Conservation (phyloP, 2,329 filamentous ascomycete species). For the Fusarium sp. region DNA sequence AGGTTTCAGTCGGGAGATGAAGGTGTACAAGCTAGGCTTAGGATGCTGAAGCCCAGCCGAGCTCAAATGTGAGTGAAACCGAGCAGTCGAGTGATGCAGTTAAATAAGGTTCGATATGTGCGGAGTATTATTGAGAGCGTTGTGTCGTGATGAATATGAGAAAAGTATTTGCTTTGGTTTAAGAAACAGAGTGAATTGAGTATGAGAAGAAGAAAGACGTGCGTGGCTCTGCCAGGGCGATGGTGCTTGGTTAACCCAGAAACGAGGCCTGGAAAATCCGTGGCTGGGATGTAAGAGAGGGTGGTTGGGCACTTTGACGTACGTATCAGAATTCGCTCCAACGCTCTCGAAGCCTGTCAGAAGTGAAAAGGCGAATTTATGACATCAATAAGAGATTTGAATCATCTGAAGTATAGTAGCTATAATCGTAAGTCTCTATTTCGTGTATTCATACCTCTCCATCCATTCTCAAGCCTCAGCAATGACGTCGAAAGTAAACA, state of each 20-base stretch:
- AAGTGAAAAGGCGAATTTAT: neutral
- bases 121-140: slow-evolving; percentile 1
- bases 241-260: slow-evolving; percentile 51
- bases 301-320: slow-evolving; percentile 43
- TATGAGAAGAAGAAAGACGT: slow-evolving; percentile 18
- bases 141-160: slow-evolving; percentile 6
- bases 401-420: neutral
- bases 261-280: slow-evolving; percentile 47
- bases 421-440: accelerated
- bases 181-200: slow-evolving; percentile 11
- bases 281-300: slow-evolving; percentile 47
- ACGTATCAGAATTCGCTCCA: slow-evolving; percentile 13
- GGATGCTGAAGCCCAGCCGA: slow-evolving; percentile 52
- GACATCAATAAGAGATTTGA: neutral
- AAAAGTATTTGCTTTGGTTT: slow-evolving; percentile 5
- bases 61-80: slow-evolving; percentile 32
- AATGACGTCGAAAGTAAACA: slow-evolving; percentile 57
- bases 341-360: neutral
- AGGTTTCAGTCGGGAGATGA: slow-evolving; percentile 38
- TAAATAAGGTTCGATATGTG: neutral
- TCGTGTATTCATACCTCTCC: neutral
- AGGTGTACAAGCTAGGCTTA: slow-evolving; percentile 42
- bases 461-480: slow-evolving; percentile 7
- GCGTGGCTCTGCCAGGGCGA: slow-evolving; percentile 33
- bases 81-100: slow-evolving; percentile 10